A percentile compares a stretch with the other conserved stretches of the same genome.
These are phyloP conservation scores for Starmerella stellata DNA, from an alignment of 805 yeast genomes.

Conservation along the genomic window DNA sequence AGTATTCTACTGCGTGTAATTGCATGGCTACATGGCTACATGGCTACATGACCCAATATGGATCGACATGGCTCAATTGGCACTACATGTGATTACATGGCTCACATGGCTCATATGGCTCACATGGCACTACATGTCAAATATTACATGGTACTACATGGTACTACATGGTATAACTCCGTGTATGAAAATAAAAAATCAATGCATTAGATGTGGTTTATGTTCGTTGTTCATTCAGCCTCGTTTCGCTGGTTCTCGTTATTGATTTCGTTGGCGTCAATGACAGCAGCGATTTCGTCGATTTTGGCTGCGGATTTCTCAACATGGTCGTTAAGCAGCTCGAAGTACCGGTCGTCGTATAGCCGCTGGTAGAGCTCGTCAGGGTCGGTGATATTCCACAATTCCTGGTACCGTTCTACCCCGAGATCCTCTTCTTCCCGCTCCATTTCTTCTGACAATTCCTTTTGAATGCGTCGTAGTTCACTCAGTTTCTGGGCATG, in stretches of 20 bases:
- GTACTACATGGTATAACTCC: too few relatives aligned
- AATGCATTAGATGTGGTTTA: too few relatives aligned
- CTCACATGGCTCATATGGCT: too few relatives aligned
- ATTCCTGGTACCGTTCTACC: slow-evolving; percentile 22
- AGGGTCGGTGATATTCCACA: slow-evolving; percentile 16
- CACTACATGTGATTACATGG: too few relatives aligned
- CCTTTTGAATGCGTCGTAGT: slow-evolving; percentile 40
- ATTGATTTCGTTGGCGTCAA: slow-evolving; percentile 18
- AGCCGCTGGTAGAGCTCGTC: slow-evolving; percentile 23
- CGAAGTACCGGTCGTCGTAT: slow-evolving; percentile 36
- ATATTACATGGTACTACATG: too few relatives aligned
- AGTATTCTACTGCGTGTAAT: background rate
- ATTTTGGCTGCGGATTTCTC: slow-evolving; percentile 33
- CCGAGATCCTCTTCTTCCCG: slow-evolving; percentile 18
- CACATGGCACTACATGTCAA: too few relatives aligned
- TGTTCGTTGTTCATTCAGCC: too few relatives aligned
- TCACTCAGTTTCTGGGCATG: slow-evolving; percentile 36
- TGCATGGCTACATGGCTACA: background rate
- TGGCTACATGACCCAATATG: too few relatives aligned
- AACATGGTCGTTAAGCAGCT: slow-evolving; percentile 33
- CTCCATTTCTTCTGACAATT: slow-evolving; percentile 28
- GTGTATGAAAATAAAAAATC: too few relatives aligned
- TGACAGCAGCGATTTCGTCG: slow-evolving; percentile 32
- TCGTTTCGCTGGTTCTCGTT: background rate
- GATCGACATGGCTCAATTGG: too few relatives aligned